These are phyloP conservation scores for Phellopilus nigrolimitatus DNA, from an alignment of 1,284 basidiomycete species.

Conservation along the genomic window DNA sequence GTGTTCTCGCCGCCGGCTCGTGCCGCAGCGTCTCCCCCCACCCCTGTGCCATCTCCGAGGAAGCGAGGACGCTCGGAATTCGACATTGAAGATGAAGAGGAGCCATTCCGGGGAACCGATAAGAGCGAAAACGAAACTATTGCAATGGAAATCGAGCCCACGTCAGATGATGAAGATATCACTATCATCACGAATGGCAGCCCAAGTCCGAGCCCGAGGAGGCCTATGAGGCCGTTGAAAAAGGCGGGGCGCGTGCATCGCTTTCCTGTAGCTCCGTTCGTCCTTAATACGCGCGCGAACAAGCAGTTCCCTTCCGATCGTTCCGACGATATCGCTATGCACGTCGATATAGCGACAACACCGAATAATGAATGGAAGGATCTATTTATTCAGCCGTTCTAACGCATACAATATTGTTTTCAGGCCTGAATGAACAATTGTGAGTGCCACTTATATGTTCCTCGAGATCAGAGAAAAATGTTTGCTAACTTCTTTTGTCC, in stretches of 20 bases:
- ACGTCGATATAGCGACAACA: neutral
- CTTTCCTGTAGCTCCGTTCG: neutral
- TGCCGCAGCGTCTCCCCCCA: slow-evolving; percentile 23
- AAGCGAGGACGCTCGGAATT: slow-evolving; percentile 30
- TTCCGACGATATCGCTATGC: neutral
- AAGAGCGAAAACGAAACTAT: slow-evolving; percentile 26
- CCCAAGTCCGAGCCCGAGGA: slow-evolving; percentile 3
- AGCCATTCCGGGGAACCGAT: slow-evolving; percentile 14
- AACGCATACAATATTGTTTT: slow-evolving; percentile 4
- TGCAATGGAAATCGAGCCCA: slow-evolving; percentile 24
- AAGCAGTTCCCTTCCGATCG: neutral
- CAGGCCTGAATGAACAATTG: neutral
- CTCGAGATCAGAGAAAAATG: no score
- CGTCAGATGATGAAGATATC: slow-evolving; percentile 16
- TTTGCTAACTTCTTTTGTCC: no score
- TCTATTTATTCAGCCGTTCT: slow-evolving; percentile 16
- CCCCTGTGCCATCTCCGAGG: slow-evolving; percentile 31
- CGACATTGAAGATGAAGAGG: slow-evolving; percentile 26
- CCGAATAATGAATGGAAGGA: neutral
- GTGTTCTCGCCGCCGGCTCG: slow-evolving; percentile 26
- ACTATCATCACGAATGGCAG: slow-evolving; percentile 4
- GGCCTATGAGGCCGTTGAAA: slow-evolving; percentile 19
- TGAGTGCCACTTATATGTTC: no score
- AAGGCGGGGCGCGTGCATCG: neutral
- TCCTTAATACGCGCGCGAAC: neutral